phyloP scores from a whole-genome alignment of 805 yeast genomes.

The Kluyveromyces lactis region DNA sequence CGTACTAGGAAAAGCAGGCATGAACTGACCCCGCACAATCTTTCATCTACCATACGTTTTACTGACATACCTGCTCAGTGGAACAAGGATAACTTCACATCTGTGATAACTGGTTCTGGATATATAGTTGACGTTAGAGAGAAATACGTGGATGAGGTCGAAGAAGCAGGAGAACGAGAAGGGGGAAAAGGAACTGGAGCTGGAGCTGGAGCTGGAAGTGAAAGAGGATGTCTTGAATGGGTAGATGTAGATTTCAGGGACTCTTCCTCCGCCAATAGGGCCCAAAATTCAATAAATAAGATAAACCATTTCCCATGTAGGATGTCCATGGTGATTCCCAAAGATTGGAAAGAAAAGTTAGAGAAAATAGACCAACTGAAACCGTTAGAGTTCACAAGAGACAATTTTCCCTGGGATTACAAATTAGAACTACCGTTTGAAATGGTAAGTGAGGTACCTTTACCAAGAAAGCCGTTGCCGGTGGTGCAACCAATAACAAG shows the following conservation, averaged over 20 bases:
- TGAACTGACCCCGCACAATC: slow-evolving; percentile 23
- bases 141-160: neutral
- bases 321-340: slow-evolving; percentile 20
- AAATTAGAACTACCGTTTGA: slow-evolving; percentile 28
- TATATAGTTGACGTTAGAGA: slow-evolving; percentile 50
- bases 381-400: slow-evolving; percentile 20
- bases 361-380: slow-evolving; percentile 7
- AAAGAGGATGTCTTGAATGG: slow-evolving; percentile 29
- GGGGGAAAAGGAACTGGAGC: slow-evolving; percentile 25
- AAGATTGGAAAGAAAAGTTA: slow-evolving; percentile 12
- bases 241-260: slow-evolving; percentile 19
- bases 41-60: slow-evolving; percentile 24
- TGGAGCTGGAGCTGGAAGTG: slow-evolving; percentile 40
- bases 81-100: slow-evolving; percentile 54
- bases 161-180: too few relatives aligned
- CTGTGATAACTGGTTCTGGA: slow-evolving; percentile 67
- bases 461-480: slow-evolving; percentile 22
- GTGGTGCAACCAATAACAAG: slow-evolving; percentile 6
- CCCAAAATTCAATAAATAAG: slow-evolving; percentile 18
- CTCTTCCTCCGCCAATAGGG: slow-evolving; percentile 22
- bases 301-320: slow-evolving; percentile 24
- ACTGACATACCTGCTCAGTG: slow-evolving; percentile 59
- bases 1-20: slow-evolving; percentile 28
- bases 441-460: slow-evolving; percentile 28
- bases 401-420: slow-evolving; percentile 25